Conservation (phyloP, 305 asterid genomes). For the Solanum hybrid region DNA sequence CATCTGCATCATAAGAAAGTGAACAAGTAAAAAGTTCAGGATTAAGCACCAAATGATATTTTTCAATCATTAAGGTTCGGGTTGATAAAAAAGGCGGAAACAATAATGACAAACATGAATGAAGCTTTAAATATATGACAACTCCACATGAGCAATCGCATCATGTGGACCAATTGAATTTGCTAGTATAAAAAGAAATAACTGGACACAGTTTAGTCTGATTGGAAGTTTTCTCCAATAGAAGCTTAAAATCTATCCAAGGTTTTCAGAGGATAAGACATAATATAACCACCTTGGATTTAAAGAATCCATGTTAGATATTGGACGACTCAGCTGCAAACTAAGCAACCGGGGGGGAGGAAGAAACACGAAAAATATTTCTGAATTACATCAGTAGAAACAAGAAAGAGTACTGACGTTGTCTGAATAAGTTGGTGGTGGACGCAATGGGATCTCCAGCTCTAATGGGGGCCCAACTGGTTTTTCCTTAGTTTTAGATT, state of each 20-base stretch:
- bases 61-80: background rate
- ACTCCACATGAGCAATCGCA: background rate
- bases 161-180: background rate
- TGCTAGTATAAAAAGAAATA: background rate
- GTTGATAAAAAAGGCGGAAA: background rate
- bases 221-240: background rate
- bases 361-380: background rate
- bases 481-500: constrained; percentile 64
- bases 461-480: constrained; percentile 92
- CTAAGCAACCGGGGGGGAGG: background rate
- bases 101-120: background rate
- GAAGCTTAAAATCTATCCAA: background rate
- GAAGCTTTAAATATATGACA: background rate
- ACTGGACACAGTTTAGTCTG: background rate
- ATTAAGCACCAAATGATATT: background rate
- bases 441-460: constrained; percentile 77
- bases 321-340: background rate
- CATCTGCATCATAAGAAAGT: constrained; percentile 57
- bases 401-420: constrained; percentile 36
- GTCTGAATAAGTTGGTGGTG: constrained; percentile 71
- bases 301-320: background rate
- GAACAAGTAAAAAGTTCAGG: background rate
- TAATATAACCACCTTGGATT: background rate
- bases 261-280: background rate
- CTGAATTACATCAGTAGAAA: constrained; percentile 1